Base-by-base conservation (phyloP, 2,329 filamentous ascomycete genomes). In the Stachybotrys chartarum region DNA sequence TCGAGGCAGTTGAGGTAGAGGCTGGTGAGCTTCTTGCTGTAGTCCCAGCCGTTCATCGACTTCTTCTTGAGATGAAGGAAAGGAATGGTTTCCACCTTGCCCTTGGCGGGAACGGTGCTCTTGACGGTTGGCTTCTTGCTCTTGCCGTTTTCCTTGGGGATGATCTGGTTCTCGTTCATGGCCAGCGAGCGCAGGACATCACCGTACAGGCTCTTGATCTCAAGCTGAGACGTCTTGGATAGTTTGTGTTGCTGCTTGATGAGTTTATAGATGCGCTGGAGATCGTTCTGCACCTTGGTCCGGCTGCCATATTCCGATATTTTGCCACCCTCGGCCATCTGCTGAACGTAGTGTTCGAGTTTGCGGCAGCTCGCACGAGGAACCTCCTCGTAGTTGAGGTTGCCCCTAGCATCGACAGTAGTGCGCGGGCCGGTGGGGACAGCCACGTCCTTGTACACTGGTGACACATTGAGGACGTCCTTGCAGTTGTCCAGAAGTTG, bases 211-310 rank as follows among this genome's bases (percentile, higher is more conserved):
- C 83, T 86, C 82, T 96, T 97, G 77, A 99, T 97, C 75, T 99
- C 91, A 45, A 97, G 80, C 70, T 97, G 92, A 2, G 93, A 95
- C 3, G 91, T 90, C 76, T 97, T 97, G 58, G 93, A 96, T 63
- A 97, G 85, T 76, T 94, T 96, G 78, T 97, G 91, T 75, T 99
- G 94, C 72, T 97, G 91, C 76, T 93, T 92, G 73, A 99, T 97
- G 68, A 99, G 85, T 79, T 95, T 97, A 81, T 97, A 97, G 66
- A 99, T 94, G 63, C 90, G 90, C 68, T 89, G 87, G 47, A 99
- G 81, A 69, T 97, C 94, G 68, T 91, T 95, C 74, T 97, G 94
- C 39, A 99, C 94, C 81, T 97, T 99, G 61, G 92, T 94, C 48
- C 94, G 87, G 77, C 96, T 97, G 69, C 93, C 94, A 70, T 99